Evolutionary conservation across 495 filamentous ascomycete species (phyloP).

Genomic region (Aspergillus haitiensis): DNA sequence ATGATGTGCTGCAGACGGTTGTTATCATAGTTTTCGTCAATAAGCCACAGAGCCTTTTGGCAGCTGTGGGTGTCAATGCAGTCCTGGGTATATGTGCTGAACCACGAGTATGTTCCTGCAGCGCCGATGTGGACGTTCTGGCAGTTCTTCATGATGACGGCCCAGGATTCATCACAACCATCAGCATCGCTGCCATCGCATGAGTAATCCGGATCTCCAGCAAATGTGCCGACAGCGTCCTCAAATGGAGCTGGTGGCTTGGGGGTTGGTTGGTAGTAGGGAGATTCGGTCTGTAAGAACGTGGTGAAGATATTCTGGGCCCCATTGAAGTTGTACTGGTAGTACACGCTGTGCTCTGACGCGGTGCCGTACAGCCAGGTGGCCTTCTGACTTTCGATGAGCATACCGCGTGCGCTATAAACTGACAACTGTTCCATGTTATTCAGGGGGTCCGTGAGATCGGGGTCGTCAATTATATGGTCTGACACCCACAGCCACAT

Average conservation of each 20-base stretch:
- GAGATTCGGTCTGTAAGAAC: slow-evolving; percentile 77
- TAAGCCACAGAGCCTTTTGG: slow-evolving; percentile 9
- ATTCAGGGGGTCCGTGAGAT: slow-evolving; percentile 12
- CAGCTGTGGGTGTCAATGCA: slow-evolving; percentile 17
- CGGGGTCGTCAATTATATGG: slow-evolving; percentile 48
- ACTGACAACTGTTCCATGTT: slow-evolving; percentile 22
- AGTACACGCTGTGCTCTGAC: slow-evolving; percentile 69
- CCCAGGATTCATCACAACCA: slow-evolving; percentile 14
- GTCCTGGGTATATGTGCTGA: slow-evolving; percentile 15
- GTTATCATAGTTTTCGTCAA: slow-evolving; percentile 10
- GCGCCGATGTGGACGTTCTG: slow-evolving; percentile 13
- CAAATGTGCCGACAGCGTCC: slow-evolving; percentile 5
- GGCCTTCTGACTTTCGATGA: slow-evolving; percentile 14
- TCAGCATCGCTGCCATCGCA: slow-evolving; percentile 4
- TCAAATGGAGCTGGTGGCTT: slow-evolving; percentile 56
- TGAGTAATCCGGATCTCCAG: slow-evolving; percentile 9
- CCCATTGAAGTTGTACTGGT: slow-evolving; percentile 72
- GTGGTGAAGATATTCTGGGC: slow-evolving; percentile 68
- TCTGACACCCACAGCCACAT: slow-evolving; percentile 66
- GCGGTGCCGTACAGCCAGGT: slow-evolving; percentile 67
- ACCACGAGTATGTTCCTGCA: slow-evolving; percentile 19
- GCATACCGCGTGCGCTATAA: slow-evolving; percentile 13
- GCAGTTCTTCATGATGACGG: slow-evolving; percentile 13
- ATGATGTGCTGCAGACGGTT: slow-evolving; percentile 13
- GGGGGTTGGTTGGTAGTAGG: slow-evolving; percentile 62